These are phyloP conservation scores for Quercus tomentella DNA, from an alignment of 331 rosid species.

Conservation along the genomic window DNA sequence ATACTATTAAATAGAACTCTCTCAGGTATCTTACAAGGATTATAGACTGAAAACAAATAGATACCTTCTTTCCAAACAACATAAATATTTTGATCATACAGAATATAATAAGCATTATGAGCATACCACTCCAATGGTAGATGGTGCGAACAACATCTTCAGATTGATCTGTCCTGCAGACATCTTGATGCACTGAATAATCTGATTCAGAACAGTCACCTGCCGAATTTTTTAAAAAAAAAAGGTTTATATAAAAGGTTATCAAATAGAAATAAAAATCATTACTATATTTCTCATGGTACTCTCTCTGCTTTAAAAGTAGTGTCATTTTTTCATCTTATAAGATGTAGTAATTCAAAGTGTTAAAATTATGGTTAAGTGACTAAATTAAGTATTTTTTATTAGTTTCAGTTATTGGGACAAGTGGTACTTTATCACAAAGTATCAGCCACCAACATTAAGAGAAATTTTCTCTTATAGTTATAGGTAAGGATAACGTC, in stretches of 20 bases:
- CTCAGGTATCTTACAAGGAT: background rate
- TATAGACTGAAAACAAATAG: background rate
- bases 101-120: background rate
- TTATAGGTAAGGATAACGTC: too few relatives aligned
- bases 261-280: background rate
- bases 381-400: too few relatives aligned
- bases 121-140: constrained; percentile 6
- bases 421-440: too few relatives aligned
- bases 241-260: background rate
- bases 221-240: background rate
- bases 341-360: too few relatives aligned
- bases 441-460: too few relatives aligned
- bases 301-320: too few relatives aligned
- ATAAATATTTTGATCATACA: background rate
- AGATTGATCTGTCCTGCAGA: background rate
- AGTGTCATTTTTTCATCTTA: too few relatives aligned
- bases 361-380: too few relatives aligned
- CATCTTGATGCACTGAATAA: background rate
- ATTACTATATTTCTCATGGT: too few relatives aligned
- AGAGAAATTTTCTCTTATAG: too few relatives aligned
- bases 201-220: background rate
- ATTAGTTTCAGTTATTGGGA: too few relatives aligned
- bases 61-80: background rate
- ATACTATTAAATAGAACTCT: background rate
- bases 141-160: background rate